Percentiles rank a stretch among this genome's conserved stretches.
These are phyloP conservation scores for Phyllosticta capitalensis DNA, from an alignment of 2,329 filamentous ascomycete species.

Conservation along the genomic window DNA sequence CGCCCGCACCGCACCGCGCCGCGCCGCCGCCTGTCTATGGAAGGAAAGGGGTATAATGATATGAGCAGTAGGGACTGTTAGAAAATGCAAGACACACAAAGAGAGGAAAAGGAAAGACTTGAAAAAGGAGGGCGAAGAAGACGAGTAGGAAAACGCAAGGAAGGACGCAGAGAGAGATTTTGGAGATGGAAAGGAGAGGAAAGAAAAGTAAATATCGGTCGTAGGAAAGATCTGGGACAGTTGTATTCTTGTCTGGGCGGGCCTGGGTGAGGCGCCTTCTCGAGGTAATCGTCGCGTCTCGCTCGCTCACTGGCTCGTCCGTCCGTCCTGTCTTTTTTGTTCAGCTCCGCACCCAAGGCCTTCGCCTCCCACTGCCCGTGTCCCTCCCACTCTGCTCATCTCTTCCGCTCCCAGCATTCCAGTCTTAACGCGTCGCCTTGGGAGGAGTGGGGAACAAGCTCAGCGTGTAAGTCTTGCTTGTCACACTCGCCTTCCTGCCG, in stretches of 20 bases:
- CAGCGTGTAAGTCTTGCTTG: conserved; percentile 14
- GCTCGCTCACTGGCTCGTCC: too few species aligned
- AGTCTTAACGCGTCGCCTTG: conserved; percentile 8
- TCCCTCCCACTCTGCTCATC: neutral
- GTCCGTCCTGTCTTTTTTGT: neutral
- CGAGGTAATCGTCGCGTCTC: neutral
- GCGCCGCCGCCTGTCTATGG: neutral
- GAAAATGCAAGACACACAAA: neutral
- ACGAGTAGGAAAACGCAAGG: too few species aligned
- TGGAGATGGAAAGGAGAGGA: neutral
- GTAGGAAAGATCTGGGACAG: too few species aligned
- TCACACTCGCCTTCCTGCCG: neutral
- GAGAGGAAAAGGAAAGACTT: neutral
- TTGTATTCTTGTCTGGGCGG: too few species aligned
- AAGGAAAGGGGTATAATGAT: neutral
- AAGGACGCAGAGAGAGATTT: neutral
- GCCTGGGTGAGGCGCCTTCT: too few species aligned
- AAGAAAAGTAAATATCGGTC: too few species aligned
- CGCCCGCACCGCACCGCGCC: neutral
- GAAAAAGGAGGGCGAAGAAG: too few species aligned
- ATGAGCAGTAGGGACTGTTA: neutral
- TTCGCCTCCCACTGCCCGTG: neutral
- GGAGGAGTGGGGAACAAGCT: conserved; percentile 28
- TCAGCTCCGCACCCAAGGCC: neutral
- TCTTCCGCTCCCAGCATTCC: neutral